Evolutionary conservation across 2,329 filamentous ascomycete genomes (phyloP).

Genomic region (Tolypocladium album): DNA sequence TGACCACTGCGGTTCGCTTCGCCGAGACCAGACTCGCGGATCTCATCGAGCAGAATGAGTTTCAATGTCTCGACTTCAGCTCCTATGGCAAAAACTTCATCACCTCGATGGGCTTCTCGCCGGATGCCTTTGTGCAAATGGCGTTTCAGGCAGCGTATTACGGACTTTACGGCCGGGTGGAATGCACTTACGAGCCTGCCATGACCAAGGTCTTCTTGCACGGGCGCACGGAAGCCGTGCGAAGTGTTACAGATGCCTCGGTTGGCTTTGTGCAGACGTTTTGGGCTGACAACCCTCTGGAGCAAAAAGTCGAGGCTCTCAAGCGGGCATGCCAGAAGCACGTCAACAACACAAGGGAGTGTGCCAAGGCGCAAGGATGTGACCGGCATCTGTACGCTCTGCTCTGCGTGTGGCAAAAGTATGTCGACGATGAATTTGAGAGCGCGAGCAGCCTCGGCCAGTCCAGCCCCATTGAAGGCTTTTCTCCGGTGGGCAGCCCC

Average conservation of each 20-base stretch:
- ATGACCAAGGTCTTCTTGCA: slow-evolving; percentile 96
- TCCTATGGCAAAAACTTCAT: slow-evolving; percentile 97
- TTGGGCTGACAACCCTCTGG: slow-evolving; percentile 80
- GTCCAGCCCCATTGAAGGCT: slow-evolving; percentile 46
- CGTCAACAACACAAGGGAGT: slow-evolving; percentile 67
- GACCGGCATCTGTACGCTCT: slow-evolving; percentile 91
- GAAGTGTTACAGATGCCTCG: slow-evolving; percentile 72
- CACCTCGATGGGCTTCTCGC: slow-evolving; percentile 91
- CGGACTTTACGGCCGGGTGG: slow-evolving; percentile 83
- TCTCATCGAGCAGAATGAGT: slow-evolving; percentile 93
- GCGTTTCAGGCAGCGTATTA: slow-evolving; percentile 98
- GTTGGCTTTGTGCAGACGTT: slow-evolving; percentile 88
- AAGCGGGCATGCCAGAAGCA: slow-evolving; percentile 78
- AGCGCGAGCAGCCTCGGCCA: slow-evolving; percentile 49
- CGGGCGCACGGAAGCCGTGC: slow-evolving; percentile 87
- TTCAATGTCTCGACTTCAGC: slow-evolving; percentile 78
- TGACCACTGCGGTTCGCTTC: slow-evolving; percentile 84
- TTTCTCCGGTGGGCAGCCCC: slow-evolving; percentile 41
- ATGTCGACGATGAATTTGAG: slow-evolving; percentile 55
- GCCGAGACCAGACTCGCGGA: slow-evolving; percentile 91
- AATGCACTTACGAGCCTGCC: slow-evolving; percentile 93
- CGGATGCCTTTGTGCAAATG: slow-evolving; percentile 97
- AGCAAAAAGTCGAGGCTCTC: slow-evolving; percentile 77
- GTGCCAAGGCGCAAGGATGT: slow-evolving; percentile 80
- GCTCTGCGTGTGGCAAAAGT: slow-evolving; percentile 89